Base-by-base conservation (phyloP, 2,329 filamentous ascomycete species). In the Cladophialophora psammophila region DNA sequence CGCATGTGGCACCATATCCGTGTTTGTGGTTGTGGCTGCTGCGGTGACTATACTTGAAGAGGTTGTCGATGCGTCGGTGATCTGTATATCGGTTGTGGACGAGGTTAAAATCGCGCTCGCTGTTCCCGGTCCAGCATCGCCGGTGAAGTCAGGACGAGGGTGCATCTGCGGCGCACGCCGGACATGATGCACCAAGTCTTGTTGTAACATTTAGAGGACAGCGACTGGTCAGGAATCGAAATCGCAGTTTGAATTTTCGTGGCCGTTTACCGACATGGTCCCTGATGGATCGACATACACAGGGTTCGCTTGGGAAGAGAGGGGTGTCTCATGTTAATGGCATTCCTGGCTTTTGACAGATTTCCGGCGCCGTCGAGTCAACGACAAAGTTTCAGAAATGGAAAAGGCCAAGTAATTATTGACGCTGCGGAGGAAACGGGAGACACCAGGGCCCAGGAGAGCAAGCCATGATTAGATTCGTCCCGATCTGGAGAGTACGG, bases 121-220 rank as follows among this genome's bases (percentile, higher is more conserved):
- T 12, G 64, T 38, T 18, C 31, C 42, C 10, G 61, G 31, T 35
- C n/a, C 31, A 54, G 35, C 45, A 8, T 54, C n/a, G 42, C 34
- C 36, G 36, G 18, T 40, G 35, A 36, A 64, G 3, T 8, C 34
- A 32, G 48, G 60, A 36, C 38, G 60, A 31, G 56, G 40, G 31
- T 59, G 52, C 31, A 56, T 45, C 12, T 67, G 55, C 26, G 50
- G 18, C 10, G 64, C 64, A 34, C 63, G 64, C 64, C 42, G 64
- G n/a, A 56, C 64, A 69, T 69, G 64, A 35, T 64, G 60, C 38
- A 60, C 32, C 18, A 54, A 38, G 26, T 20, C 31, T 31, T 50
- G 56, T 10, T 58, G 34, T 15, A 60, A 64, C 64, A 69, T 69
- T 36, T 58, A 65, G 61, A 56, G n/a, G 15, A 38, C 38, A 34